Percentiles rank a stretch among this genome's conserved stretches.
phyloP scores from a whole-genome alignment of 2,329 filamentous ascomycete genomes.

The Nannizzia gypsea region DNA sequence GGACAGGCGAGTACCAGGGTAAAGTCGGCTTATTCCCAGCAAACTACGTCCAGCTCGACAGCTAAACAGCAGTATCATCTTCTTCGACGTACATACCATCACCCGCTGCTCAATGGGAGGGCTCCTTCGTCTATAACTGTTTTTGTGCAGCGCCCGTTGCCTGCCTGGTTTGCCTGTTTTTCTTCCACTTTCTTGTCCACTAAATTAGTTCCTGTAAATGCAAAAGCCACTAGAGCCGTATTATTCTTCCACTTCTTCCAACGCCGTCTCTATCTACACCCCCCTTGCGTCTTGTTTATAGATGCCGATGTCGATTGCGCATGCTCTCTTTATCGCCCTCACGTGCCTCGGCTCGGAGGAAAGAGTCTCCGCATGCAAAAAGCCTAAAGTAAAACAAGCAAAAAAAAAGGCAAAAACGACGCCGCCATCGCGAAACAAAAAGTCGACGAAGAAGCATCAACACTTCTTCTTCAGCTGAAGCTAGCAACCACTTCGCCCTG shows the following conservation, averaged over 20 bases:
- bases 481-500: neutral
- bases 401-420: neutral
- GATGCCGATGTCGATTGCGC: neutral
- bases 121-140: neutral
- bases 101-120: neutral
- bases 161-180: slow-evolving; percentile 2
- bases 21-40: slow-evolving; percentile 66
- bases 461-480: neutral
- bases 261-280: neutral
- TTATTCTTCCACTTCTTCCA: neutral
- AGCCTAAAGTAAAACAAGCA: neutral
- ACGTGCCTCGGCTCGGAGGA: neutral
- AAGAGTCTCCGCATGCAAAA: neutral
- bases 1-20: slow-evolving; percentile 78
- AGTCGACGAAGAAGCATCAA: neutral
- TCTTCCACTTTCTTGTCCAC: neutral
- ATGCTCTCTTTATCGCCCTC: neutral
- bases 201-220: slow-evolving; percentile 4
- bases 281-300: too few relatives aligned
- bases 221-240: neutral
- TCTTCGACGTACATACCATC: neutral
- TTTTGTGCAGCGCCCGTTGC: slow-evolving; percentile 1
- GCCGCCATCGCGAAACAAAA: neutral
- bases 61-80: slow-evolving; percentile 16
- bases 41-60: slow-evolving; percentile 38